phyloP scores from a whole-genome alignment of 164 flowering plant genomes.

The Warburgia ugandensis region DNA sequence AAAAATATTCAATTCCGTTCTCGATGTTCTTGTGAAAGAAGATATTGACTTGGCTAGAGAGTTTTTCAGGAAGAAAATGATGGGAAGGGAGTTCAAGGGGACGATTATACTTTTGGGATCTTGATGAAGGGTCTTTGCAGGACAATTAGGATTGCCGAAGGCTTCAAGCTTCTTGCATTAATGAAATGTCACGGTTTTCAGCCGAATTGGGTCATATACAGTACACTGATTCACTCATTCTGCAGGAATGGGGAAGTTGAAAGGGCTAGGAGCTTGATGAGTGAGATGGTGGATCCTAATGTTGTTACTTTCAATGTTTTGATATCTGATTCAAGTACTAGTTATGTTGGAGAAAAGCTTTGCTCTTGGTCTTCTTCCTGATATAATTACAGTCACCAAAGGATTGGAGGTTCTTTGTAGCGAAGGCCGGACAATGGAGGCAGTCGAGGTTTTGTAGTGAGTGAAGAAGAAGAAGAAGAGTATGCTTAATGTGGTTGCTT shows the following conservation, averaged over 20 bases:
- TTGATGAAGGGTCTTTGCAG: conserved; percentile 91
- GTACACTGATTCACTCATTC: conserved; percentile 72
- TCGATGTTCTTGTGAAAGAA: conserved; percentile 77
- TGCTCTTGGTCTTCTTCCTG: conserved; percentile 46
- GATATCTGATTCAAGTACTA: conserved; percentile 65
- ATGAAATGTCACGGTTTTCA: conserved; percentile 45
- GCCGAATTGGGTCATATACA: conserved; percentile 65
- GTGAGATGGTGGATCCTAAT: conserved; percentile 57
- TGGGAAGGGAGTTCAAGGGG: conserved; percentile 64
- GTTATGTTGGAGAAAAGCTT: conserved; percentile 74
- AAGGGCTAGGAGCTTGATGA: conserved; percentile 81
- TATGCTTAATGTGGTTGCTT: conserved; percentile 48
- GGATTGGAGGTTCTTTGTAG: conserved; percentile 55
- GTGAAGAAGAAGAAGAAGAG: conserved; percentile 53
- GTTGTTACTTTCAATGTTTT: conserved; percentile 64
- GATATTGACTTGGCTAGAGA: conserved; percentile 79
- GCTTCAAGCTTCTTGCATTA: conserved; percentile 62
- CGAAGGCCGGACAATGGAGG: conserved; percentile 55
- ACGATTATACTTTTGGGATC: conserved; percentile 71
- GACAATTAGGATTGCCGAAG: conserved; percentile 74
- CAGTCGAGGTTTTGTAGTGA: conserved; percentile 59
- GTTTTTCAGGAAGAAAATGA: conserved; percentile 74
- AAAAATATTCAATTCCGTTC: conserved; percentile 64
- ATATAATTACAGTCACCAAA: conserved; percentile 61
- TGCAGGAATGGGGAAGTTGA: conserved; percentile 77